Conservation (phyloP, 2,329 filamentous ascomycete species). For the Ceratocystis colombiana region DNA sequence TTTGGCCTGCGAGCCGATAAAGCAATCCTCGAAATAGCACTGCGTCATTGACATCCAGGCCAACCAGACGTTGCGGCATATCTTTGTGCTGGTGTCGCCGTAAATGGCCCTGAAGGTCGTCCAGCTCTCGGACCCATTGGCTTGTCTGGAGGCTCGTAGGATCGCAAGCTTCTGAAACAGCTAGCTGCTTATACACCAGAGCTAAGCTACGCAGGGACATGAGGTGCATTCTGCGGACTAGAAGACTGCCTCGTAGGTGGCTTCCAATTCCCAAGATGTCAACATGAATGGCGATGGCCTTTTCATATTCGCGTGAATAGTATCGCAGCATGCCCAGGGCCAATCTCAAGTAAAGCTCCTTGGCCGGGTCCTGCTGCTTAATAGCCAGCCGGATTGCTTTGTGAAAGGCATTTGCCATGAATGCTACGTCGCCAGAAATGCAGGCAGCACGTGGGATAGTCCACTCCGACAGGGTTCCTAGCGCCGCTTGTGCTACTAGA, state of each 20-base stretch:
- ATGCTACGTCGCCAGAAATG: slow-evolving; percentile 31
- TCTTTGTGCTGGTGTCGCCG: slow-evolving; percentile 34
- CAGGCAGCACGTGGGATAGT: slow-evolving; percentile 35
- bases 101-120: slow-evolving; percentile 34
- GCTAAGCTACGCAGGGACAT: slow-evolving; percentile 36
- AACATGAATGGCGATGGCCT: slow-evolving; percentile 33
- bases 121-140: slow-evolving; percentile 33
- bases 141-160: slow-evolving; percentile 28
- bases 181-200: slow-evolving; percentile 33
- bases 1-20: slow-evolving; percentile 32
- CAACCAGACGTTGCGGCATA: slow-evolving; percentile 36
- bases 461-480: slow-evolving; percentile 35
- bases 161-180: slow-evolving; percentile 28
- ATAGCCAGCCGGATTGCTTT: slow-evolving; percentile 32
- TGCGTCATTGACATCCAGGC: slow-evolving; percentile 37
- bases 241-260: slow-evolving; percentile 35
- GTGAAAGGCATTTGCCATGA: slow-evolving; percentile 31
- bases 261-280: slow-evolving; percentile 34
- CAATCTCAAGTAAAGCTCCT: slow-evolving; percentile 34
- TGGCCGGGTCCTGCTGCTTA: slow-evolving; percentile 33
- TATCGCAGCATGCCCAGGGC: slow-evolving; percentile 33
- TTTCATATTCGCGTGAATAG: slow-evolving; percentile 33
- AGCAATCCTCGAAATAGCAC: slow-evolving; percentile 36
- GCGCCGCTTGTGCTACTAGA: slow-evolving; percentile 31
- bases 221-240: slow-evolving; percentile 35